These are phyloP conservation scores for Amanita pseudoporphyria DNA, from an alignment of 768 basidiomycete genomes.

Conservation along the genomic window DNA sequence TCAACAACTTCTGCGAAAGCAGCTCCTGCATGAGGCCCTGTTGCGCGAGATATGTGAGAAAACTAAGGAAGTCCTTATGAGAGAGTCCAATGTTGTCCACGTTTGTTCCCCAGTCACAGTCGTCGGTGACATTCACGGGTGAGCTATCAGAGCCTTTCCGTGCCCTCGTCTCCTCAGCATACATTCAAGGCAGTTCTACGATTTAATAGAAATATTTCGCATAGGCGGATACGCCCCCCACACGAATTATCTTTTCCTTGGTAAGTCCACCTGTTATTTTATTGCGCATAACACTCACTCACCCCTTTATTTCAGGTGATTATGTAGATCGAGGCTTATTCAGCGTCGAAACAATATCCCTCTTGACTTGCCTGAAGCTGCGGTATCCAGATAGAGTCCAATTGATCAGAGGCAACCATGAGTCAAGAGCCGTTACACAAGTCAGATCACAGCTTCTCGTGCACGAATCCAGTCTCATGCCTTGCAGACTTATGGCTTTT, in stretches of 20 bases:
- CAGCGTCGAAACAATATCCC: slow-evolving; percentile 97
- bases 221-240: slow-evolving; percentile 96
- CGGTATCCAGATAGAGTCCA: slow-evolving; percentile 96
- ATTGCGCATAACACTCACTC: slow-evolving; percentile 5
- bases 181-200: slow-evolving; percentile 89
- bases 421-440: slow-evolving; percentile 96
- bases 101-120: slow-evolving; percentile 96
- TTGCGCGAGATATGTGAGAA: slow-evolving; percentile 99
- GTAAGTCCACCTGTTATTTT: slow-evolving; percentile 35
- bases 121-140: slow-evolving; percentile 99
- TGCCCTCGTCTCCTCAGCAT: slow-evolving; percentile 21
- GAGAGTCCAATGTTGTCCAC: slow-evolving; percentile 97
- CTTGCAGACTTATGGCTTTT: slow-evolving; percentile 92
- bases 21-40: slow-evolving; percentile 89
- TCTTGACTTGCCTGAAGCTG: slow-evolving; percentile 93
- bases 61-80: slow-evolving; percentile 98
- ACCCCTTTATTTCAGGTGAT: slow-evolving; percentile 53
- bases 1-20: slow-evolving; percentile 80
- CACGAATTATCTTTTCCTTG: slow-evolving; percentile 97
- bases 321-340: slow-evolving; percentile 98
- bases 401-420: slow-evolving; percentile 95
- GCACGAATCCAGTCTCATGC: slow-evolving; percentile 18
- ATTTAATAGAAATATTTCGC: slow-evolving; percentile 97
- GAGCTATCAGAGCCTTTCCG: slow-evolving; percentile 26
- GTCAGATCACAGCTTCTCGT: slow-evolving; percentile 36